Evolutionary conservation across 2,329 filamentous ascomycete species (phyloP), one percentile per base, ranked within the genome.

Genomic region (Chaetomiaceae sp.): DNA sequence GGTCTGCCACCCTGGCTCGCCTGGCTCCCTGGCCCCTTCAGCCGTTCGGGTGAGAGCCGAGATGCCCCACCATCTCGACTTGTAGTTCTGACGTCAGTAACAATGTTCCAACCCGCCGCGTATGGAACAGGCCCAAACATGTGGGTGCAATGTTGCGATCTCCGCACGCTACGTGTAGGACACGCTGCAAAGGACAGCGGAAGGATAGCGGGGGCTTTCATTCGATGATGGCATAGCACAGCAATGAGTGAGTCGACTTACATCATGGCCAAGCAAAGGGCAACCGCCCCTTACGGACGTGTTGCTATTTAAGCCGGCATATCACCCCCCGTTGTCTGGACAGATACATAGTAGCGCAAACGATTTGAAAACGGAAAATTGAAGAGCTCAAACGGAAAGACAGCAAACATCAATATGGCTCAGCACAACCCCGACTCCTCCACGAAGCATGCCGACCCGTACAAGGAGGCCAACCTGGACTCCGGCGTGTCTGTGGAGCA

Each of bases 371-470:
- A 22, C 12, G 18, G 34, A 11, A 4, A 24, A 39, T 6, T 20
- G 36, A 2, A 33, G n/a, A n/a, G n/a, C n/a, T n/a, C 6, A 4
- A 37, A 26, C 22, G 4, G 3, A 42, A 39, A n/a, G n/a, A 27
- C 8, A 26, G 15, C 2, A 32, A 24, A 24, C 7, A 11, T 26
- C 50, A 56, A 20, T 15, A 55, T 56, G 54, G 42, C 52, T 12
- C 29, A 54, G 11, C 39, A 45, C 12, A 78, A 74, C 65, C 75
- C 75, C 62, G 84, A 84, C 64, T 66, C 81, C 32, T 65, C 73
- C 53, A 79, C 79, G 65, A 79, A 84, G 67, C 70, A 78, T 34
- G 78, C 73, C 43, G 86, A 93, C 67, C 87, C 87, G 2, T 95
- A 94, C 73, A 88, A 80, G 62, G 68, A 72, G 48, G 79, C 83